phyloP scores from a whole-genome alignment of 495 filamentous ascomycete species.

The Clavariopsis aquatica region DNA sequence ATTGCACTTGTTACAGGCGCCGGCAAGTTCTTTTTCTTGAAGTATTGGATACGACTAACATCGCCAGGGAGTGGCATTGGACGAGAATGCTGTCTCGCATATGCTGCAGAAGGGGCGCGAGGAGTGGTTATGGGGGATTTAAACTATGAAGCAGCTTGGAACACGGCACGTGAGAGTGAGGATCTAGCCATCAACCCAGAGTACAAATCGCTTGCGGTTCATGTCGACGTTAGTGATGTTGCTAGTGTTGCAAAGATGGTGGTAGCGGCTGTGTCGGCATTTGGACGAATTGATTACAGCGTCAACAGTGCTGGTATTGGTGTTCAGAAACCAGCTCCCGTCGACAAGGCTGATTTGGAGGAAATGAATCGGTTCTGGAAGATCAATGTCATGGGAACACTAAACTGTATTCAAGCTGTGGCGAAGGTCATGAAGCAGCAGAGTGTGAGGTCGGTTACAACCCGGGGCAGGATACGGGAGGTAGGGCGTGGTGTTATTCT shows the following conservation, averaged over 20 bases:
- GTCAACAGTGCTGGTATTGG: conserved; percentile 6
- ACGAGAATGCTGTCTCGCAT: background rate
- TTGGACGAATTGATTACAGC: background rate
- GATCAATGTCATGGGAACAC: background rate
- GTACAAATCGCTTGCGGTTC: background rate
- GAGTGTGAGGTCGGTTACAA: background rate
- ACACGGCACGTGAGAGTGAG: background rate
- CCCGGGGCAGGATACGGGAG: background rate
- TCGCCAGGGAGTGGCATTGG: conserved; percentile 1
- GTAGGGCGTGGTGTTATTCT: conserved; percentile 6
- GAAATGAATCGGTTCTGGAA: conserved; percentile 3
- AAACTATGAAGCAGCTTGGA: background rate
- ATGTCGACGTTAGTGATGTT: background rate
- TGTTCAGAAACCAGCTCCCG: background rate
- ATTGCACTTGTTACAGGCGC: background rate
- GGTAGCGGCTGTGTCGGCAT: background rate
- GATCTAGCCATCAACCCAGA: background rate
- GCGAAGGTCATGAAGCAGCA: conserved; percentile 1
- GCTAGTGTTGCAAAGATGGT: background rate
- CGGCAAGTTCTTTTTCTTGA: background rate
- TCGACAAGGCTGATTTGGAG: background rate
- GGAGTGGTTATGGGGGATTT: background rate
- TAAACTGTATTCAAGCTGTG: background rate
- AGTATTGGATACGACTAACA: background rate
- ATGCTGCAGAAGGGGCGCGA: background rate